Conservation (phyloP, 108 stramenopile species). For the Skeletonema potamos region DNA sequence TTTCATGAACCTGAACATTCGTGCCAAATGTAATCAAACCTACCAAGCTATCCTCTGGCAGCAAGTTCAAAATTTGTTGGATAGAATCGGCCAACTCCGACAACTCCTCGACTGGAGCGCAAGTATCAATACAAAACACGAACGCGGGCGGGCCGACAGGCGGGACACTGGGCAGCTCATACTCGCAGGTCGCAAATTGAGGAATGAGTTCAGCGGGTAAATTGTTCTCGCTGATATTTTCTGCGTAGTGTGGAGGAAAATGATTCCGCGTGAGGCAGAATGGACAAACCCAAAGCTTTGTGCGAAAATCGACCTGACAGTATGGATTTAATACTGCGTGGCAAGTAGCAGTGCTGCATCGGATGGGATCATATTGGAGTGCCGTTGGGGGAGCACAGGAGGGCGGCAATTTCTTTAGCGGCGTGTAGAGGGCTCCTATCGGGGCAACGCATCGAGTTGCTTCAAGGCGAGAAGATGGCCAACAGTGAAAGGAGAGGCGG, state of each 20-base stretch:
- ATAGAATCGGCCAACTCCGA: conserved; percentile 93
- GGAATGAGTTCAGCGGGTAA: conserved; percentile 99
- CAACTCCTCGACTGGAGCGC: conserved; percentile 92
- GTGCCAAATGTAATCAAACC: conserved; percentile 98
- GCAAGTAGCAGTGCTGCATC: conserved; percentile 90
- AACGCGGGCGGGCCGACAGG: conserved; percentile 93
- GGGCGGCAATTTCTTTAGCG: conserved; percentile 90
- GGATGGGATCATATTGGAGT: conserved; percentile 96
- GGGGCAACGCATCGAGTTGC: conserved; percentile 97
- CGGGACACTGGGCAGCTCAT: conserved; percentile 90
- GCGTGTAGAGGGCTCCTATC: conserved; percentile 96
- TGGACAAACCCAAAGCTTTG: conserved; percentile 98
- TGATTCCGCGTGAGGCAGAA: conserved; percentile 98
- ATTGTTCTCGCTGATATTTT: conserved; percentile 97
- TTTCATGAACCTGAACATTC: conserved; percentile 97
- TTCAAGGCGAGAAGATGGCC: conserved; percentile 94
- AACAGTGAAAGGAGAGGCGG: conserved; percentile 95
- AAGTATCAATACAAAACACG: conserved; percentile 96
- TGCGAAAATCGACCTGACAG: conserved; percentile 96
- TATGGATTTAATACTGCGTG: conserved; percentile 97
- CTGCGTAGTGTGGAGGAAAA: conserved; percentile 99
- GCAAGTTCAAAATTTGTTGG: conserved; percentile 89
- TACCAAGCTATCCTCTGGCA: conserved; percentile 94
- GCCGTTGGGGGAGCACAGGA: conserved; percentile 75
- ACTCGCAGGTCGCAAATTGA: conserved; percentile 98